Conservation (phyloP, 1,284 basidiomycete genomes). For the Tausonia pullulans region DNA sequence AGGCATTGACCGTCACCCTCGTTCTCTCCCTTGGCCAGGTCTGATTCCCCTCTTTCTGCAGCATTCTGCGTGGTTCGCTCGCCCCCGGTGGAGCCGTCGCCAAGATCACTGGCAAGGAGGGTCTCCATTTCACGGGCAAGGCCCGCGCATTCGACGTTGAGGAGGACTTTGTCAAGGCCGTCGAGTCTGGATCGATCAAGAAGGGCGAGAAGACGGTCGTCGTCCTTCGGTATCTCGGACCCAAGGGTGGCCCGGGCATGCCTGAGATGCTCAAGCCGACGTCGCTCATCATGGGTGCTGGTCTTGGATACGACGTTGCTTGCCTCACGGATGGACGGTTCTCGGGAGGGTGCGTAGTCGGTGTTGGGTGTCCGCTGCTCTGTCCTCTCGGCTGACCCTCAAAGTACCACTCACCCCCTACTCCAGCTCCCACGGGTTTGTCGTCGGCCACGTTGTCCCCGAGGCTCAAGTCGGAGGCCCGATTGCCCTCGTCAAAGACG, state of each 20-base stretch:
- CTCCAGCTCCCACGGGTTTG: constrained; percentile 41
- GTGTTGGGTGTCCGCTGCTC: neutral
- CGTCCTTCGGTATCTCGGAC: constrained; percentile 89
- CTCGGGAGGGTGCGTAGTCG: constrained; percentile 58
- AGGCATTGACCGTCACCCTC: neutral
- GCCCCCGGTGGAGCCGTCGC: constrained; percentile 85
- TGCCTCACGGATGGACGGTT: constrained; percentile 95
- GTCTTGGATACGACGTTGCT: constrained; percentile 77
- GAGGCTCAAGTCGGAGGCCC: constrained; percentile 88
- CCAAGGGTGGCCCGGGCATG: constrained; percentile 94
- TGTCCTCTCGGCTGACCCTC: neutral
- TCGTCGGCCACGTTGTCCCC: constrained; percentile 75
- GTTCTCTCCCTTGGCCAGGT: neutral
- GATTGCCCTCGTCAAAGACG: constrained; percentile 86
- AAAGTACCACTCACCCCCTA: neutral
- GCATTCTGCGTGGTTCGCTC: constrained; percentile 80
- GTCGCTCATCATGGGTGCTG: constrained; percentile 84
- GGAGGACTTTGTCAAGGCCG: constrained; percentile 68
- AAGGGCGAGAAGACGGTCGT: constrained; percentile 64
- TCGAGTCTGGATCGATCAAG: constrained; percentile 73
- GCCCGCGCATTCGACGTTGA: constrained; percentile 50
- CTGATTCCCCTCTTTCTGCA: constrained; percentile 27
- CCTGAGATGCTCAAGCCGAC: constrained; percentile 76
- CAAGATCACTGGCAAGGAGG: constrained; percentile 95
- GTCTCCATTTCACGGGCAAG: constrained; percentile 53